These are phyloP conservation scores for Cryptosporidium parvum DNA, from an alignment of 169 alveolate genomes.

Conservation along the genomic window DNA sequence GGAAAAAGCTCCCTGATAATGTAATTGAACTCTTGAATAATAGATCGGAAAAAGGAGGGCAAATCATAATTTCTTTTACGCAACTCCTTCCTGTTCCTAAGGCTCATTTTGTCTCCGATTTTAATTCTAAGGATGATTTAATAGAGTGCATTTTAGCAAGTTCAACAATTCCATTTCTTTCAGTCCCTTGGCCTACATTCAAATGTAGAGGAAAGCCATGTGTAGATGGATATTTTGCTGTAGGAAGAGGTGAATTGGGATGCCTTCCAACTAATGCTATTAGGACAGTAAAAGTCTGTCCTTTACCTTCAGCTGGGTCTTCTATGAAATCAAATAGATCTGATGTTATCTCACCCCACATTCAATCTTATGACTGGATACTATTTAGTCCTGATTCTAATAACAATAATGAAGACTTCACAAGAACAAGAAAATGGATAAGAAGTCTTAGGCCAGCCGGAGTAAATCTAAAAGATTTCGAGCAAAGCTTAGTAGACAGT, in stretches of 20 bases:
- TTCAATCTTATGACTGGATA: slow-evolving; percentile 64
- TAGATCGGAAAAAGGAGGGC: slow-evolving; percentile 71
- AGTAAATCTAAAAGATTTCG: not conserved
- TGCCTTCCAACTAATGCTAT: slow-evolving; percentile 68
- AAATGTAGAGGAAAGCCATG: slow-evolving; percentile 73
- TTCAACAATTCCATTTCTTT: slow-evolving; percentile 70
- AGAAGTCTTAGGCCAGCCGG: not conserved
- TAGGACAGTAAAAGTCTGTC: slow-evolving; percentile 75
- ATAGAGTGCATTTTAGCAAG: slow-evolving; percentile 71
- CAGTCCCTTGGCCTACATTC: slow-evolving; percentile 72
- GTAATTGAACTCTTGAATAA: slow-evolving; percentile 54
- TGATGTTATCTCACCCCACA: slow-evolving; percentile 69
- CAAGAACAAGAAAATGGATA: slow-evolving; percentile 58
- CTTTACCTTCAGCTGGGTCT: slow-evolving; percentile 72
- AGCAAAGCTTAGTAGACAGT: not conserved
- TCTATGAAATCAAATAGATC: slow-evolving; percentile 64
- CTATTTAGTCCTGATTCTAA: slow-evolving; percentile 14
- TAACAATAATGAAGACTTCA: not conserved
- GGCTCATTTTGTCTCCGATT: slow-evolving; percentile 68
- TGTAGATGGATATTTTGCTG: slow-evolving; percentile 72
- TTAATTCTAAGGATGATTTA: slow-evolving; percentile 59
- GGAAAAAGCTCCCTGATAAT: slow-evolving; percentile 70
- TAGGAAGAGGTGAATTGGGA: slow-evolving; percentile 72
- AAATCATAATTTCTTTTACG: slow-evolving; percentile 50
- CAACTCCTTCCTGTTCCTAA: slow-evolving; percentile 74